Evolutionary conservation across 345 rosid genomes (phyloP), one percentile per base, ranked within the genome.

Genomic region (Kernera saxatilis): DNA sequence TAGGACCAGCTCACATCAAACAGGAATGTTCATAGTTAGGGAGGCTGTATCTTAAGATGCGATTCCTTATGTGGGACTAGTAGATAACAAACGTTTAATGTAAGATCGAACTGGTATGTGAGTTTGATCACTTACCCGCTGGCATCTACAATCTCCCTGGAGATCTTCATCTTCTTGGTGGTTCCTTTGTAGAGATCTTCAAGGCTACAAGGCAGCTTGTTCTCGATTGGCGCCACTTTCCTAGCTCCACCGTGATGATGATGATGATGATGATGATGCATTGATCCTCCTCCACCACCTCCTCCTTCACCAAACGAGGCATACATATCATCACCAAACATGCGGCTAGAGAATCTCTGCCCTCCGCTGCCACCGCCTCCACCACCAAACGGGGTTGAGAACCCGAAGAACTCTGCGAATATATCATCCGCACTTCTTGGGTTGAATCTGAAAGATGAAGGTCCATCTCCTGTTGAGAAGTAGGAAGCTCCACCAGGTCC

Each of bases 381-480:
- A 35, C 76, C 63, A 30, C 88, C 90, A 72, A 84, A 88, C 0
- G 89, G 89, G 17, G 82, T 81, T 0, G 87, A 77, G 59, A 14
- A 78, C 14, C 94, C 92, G n/a, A 88, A 90, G 71, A 90, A 86
- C 78, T 90, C 92, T 0, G 87, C 80, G 8, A 88, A 90, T 48
- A 88, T 85, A 60, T 90, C 97, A 61, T 90, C 73, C 0, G 92
- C 85, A 30, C 64, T 86, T 58, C 92, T 78, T 3, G 92, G 87
- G 69, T 80, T 86, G 84, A 88, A 90, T 41, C 85, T 71, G 59
- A 81, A 88, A 33, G 85, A 27, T 5, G 92, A 73, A 35, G 96
- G 80, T 10, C 86, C 88, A 51, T 86, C 86, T 36, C 98, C 93
- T 0, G 91, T 71, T 6, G 86, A 79, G 86, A 87, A 90, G 86